Conservation (phyloP, 176 grass and related monocot genomes). For the Hsuehochloa calcarea region DNA sequence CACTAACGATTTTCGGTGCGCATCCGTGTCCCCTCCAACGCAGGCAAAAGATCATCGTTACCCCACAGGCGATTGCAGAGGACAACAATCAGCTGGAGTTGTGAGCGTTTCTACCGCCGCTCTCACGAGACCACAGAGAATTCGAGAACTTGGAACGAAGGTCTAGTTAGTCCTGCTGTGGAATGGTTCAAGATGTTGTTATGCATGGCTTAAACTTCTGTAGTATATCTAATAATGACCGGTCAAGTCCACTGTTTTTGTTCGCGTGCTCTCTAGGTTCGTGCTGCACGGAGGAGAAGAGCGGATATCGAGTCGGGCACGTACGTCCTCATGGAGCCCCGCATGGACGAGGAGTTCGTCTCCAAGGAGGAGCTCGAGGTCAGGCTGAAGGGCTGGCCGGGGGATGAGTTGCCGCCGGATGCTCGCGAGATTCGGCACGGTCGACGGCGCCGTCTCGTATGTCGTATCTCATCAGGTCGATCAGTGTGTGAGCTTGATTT, state of each 20-base stretch:
- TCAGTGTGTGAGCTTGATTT: constrained; percentile 87
- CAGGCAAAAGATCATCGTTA: neutral
- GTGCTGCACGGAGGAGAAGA: constrained; percentile 47
- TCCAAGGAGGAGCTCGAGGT: constrained; percentile 70
- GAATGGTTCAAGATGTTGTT: neutral
- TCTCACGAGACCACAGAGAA: neutral
- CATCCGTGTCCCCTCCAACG: neutral
- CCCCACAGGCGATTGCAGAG: neutral
- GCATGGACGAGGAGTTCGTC: constrained; percentile 58
- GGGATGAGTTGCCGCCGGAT: constrained; percentile 53
- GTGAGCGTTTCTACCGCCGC: neutral
- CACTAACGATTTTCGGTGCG: neutral
- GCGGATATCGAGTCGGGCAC: constrained; percentile 67
- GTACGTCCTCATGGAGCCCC: constrained; percentile 78
- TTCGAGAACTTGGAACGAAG: neutral
- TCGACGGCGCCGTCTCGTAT: constrained; percentile 80
- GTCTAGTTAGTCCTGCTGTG: constrained; percentile 1
- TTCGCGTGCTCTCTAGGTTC: constrained; percentile 28
- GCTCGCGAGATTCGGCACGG: constrained; percentile 55
- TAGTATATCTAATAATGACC: neutral
- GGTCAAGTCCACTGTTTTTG: neutral
- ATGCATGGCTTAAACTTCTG: neutral
- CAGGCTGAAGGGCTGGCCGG: constrained; percentile 60
- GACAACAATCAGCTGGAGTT: neutral
- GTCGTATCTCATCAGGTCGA: constrained; percentile 71